Evolutionary conservation across 2,329 filamentous ascomycete genomes (phyloP), one percentile per base, ranked within the genome.

Genomic region (Ophiostoma pallidulum): DNA sequence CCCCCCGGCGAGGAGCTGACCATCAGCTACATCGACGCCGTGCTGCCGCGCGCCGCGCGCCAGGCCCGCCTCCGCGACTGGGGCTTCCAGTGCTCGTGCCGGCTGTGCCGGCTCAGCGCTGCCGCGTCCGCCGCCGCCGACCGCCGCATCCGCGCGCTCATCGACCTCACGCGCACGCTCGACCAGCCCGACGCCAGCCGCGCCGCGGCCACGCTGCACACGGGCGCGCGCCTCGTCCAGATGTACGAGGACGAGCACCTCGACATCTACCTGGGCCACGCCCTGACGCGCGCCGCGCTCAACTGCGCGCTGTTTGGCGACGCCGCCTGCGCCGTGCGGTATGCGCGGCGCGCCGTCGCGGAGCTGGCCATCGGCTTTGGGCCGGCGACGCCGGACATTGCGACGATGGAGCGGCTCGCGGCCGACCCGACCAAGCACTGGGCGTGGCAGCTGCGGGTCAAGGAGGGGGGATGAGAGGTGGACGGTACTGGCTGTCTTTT

Each of bases 221-320:
- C 58, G 19, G 60, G 58, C 28, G 58, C 41, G 1, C 53, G 59
- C 41, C 54, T 64, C 39, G 55, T 62, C 19, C 45, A 48, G 8
- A 54, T 68, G 26, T 65, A 67, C 50, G 54, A 58, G 22, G 53
- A 56, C 9, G 65, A 68, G 48, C 42, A 57, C 4, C 53, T 69
- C 9, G 48, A 62, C 18, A 57, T 58, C 12, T 61, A 64, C 29
- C 50, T 67, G 6, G 63, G 59, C 2, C 57, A 57, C n/a, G 62
- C 61, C 4, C 64, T 64, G 46, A 64, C 62, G 2, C 56, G 62
- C 1, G 66, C 66, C 1, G 66, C 66, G 16, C 56, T 68, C n/a
- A 64, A 67, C 38, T 64, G 58, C 32, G 61, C 62, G 10, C 57
- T 66, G 44, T 64, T 66, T 48, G 64, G 61, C 12, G 57, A 62